Percentiles rank a stretch among this genome's conserved stretches.
Conservation (phyloP, 225 moss, liverwort and hornwort species). For the Pseudoscleropodium purum region DNA sequence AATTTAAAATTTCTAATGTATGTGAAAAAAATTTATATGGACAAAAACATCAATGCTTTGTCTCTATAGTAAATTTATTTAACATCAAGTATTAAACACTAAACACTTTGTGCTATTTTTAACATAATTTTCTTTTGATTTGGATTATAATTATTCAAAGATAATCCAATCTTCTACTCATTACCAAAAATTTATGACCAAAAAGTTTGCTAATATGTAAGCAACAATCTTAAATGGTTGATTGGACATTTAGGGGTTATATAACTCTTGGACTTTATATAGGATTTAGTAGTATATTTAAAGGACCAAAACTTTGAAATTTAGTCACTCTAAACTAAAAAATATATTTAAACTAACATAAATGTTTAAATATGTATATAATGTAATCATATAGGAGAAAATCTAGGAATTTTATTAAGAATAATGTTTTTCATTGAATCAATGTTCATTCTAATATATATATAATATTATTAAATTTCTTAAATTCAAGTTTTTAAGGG, state of each 20-base stretch:
- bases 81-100: background rate
- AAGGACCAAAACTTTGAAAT: too few species aligned
- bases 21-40: background rate
- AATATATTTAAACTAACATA: background rate
- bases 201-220: accelerated
- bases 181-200: background rate
- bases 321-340: too few species aligned
- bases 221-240: background rate
- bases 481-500: background rate
- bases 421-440: too few species aligned
- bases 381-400: background rate
- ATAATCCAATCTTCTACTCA: background rate
- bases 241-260: background rate
- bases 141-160: background rate
- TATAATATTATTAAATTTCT: too few species aligned
- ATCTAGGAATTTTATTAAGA: background rate
- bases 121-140: background rate
- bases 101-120: background rate
- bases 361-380: too few species aligned
- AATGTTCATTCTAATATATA: too few species aligned
- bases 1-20: too few species aligned
- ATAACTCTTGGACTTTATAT: too few species aligned
- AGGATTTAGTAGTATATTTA: too few species aligned
- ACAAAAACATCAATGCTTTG: background rate
- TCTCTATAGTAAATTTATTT: background rate